Evolutionary conservation across 768 basidiomycete genomes (phyloP).

Genomic region (Leccinum aurantiacum): DNA sequence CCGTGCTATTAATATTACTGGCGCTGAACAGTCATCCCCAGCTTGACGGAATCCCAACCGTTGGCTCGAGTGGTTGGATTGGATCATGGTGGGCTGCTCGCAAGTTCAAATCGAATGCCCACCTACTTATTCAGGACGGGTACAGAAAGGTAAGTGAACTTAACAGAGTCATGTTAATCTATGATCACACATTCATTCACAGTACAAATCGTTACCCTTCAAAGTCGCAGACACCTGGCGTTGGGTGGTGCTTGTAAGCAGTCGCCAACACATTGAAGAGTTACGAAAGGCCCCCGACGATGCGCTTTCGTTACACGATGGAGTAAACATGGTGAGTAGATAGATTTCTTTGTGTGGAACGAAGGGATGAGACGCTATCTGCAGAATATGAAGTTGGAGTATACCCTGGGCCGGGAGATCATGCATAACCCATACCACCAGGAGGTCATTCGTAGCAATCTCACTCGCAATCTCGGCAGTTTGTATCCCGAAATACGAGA

Average conservation of each 20-base stretch:
- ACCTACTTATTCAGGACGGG: conserved; percentile 31
- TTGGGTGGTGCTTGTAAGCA: neutral
- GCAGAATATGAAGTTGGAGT: conserved; percentile 38
- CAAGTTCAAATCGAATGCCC: conserved; percentile 19
- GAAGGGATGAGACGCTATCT: neutral
- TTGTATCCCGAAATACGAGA: neutral
- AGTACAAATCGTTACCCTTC: neutral
- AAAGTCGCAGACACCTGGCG: neutral
- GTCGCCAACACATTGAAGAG: neutral
- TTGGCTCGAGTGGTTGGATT: conserved; percentile 26
- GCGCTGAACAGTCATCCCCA: neutral
- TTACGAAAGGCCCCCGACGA: conserved; percentile 42
- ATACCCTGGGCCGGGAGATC: conserved; percentile 39
- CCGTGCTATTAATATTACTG: neutral
- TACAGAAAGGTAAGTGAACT: conserved; percentile 28
- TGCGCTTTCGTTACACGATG: conserved; percentile 35
- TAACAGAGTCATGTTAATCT: neutral
- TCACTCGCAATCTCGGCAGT: conserved; percentile 37
- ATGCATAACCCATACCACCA: conserved; percentile 33
- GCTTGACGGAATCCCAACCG: conserved; percentile 33
- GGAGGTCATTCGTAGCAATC: conserved; percentile 25
- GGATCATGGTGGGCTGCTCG: conserved; percentile 30
- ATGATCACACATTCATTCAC: neutral
- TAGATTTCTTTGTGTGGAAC: neutral
- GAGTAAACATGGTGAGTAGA: conserved; percentile 30